Conservation (phyloP, 768 basidiomycete species). For the Tylopilus vinaceipallidus region DNA sequence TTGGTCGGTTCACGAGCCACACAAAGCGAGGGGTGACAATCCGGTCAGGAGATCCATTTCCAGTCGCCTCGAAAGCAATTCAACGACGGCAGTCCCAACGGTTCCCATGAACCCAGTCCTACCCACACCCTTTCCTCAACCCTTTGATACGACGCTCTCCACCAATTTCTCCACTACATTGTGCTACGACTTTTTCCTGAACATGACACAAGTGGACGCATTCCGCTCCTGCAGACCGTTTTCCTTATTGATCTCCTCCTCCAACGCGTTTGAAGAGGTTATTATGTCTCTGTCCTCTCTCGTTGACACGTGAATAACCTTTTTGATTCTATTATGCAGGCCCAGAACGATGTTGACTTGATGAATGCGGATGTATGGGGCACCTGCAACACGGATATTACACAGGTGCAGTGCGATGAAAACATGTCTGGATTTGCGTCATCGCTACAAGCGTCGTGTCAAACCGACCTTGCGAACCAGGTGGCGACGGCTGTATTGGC, state of each 20-base stretch:
- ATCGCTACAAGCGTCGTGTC: conserved; percentile 49
- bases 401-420: conserved; percentile 49
- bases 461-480: conserved; percentile 48
- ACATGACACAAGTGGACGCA: conserved; percentile 60
- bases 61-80: neutral
- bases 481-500: conserved; percentile 55
- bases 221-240: conserved; percentile 80
- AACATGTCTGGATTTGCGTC: conserved; percentile 69
- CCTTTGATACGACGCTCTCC: conserved; percentile 62
- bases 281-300: conserved; percentile 10
- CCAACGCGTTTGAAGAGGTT: conserved; percentile 56
- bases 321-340: conserved; percentile 40
- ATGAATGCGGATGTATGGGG: conserved; percentile 76
- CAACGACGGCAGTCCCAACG: conserved; percentile 22
- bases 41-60: conserved; percentile 10
- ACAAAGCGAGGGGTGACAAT: conserved; percentile 22
- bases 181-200: conserved; percentile 71
- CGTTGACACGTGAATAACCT: neutral
- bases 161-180: conserved; percentile 62
- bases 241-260: conserved; percentile 59
- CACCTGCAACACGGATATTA: conserved; percentile 64
- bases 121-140: conserved; percentile 77
- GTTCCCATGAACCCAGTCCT: conserved; percentile 42
- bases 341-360: conserved; percentile 56
- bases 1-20: conserved; percentile 45